Evolutionary conservation across 169 alveolate species (phyloP), one percentile per base, ranked within the genome.

Genomic region (Babesia divergens): DNA sequence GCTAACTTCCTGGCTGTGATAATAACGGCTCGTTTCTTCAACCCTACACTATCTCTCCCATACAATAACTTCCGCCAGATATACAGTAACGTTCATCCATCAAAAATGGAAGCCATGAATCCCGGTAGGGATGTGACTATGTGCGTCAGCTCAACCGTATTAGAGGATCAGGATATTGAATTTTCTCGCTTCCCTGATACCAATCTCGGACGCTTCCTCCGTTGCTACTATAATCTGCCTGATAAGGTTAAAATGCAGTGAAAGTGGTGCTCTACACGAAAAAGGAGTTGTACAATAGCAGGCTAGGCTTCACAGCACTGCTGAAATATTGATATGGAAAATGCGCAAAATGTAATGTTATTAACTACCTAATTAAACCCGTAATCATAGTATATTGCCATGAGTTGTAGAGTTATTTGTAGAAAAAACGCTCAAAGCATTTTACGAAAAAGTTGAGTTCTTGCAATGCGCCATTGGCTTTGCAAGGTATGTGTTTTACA

Each of bases 1-100:
- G 80, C 82, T 20, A 77, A 69, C 50, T 22, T 67, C 24, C 40
- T 77, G 28, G 86, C 79, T 13, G 86, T 68, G 24, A 9, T 50
- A 1, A 26, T 40, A 16, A 75, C 72, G 0, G 60, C 85, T n/a
- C 24, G 22, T 14, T n/a, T 34, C 24, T 69, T 77, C 35, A 72
- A 62, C 22, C 67, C 72, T 58, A 64, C 55, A 29, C 44, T 31
- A 6, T 54, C 55, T 5, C 62, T 77, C 58, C 59, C 72, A 29
- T 64, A 62, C 22, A 26, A 53, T 53, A 65, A 67, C 16, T 77
- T 64, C 76, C 40, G n/a, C 29, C 75, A 77, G 1, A 34, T 77
- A 29, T 77, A 43, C 38, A 65, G 35, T 24, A 77, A 77, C 82
- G 46, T 62, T 1, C 13, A 16, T 22, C 24, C n/a, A 6, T 22